Evolutionary conservation across 192 early-diverging fungal species (phyloP).

Genomic region (Gorgonomyces haynaldii): DNA sequence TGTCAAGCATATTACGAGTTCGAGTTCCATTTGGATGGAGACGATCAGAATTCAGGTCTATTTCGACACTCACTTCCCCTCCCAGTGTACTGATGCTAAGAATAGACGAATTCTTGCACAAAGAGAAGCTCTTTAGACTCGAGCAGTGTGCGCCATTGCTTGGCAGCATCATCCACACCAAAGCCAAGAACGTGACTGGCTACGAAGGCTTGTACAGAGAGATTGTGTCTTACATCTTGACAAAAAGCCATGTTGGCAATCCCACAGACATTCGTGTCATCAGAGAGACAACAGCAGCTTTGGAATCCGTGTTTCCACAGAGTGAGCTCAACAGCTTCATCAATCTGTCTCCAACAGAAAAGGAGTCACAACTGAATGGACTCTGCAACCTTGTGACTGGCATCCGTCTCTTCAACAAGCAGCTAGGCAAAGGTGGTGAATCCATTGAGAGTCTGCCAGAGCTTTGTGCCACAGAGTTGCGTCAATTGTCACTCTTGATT

Average conservation of each 20-base stretch:
- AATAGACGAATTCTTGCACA: constrained; percentile 42
- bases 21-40: constrained; percentile 26
- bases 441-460: constrained; percentile 37
- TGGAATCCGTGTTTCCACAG: constrained; percentile 54
- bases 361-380: constrained; percentile 49
- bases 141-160: constrained; percentile 28
- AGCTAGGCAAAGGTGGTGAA: constrained; percentile 48
- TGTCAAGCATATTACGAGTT: constrained; percentile 31
- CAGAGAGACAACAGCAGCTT: constrained; percentile 47
- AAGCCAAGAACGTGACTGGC: constrained; percentile 29
- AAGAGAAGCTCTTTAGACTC: constrained; percentile 33
- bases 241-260: constrained; percentile 37
- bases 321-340: constrained; percentile 44
- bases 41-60: constrained; percentile 52
- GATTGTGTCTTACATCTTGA: constrained; percentile 44
- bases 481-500: constrained; percentile 17
- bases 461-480: constrained; percentile 27
- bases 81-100: constrained; percentile 32
- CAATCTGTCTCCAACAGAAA: constrained; percentile 33
- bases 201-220: constrained; percentile 45
- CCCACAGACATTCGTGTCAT: constrained; percentile 47
- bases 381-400: constrained; percentile 46
- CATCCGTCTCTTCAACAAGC: constrained; percentile 49
- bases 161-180: constrained; percentile 37
- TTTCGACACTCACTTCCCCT: constrained; percentile 50